Evolutionary conservation across 768 basidiomycete species (phyloP).

Genomic region (Hericium alpestre): DNA sequence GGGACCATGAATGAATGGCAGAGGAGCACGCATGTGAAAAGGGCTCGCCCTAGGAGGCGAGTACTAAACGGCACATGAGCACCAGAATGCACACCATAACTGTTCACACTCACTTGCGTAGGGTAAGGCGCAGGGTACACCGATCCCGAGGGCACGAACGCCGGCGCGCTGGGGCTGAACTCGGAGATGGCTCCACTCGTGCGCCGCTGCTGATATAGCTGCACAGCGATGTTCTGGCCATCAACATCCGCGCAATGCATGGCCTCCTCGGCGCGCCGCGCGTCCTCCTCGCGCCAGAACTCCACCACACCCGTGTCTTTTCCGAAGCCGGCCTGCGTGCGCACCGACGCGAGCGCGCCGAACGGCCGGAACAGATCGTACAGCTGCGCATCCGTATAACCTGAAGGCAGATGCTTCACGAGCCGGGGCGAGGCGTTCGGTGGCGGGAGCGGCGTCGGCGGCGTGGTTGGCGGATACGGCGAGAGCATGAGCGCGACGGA

Average conservation of each 20-base stretch:
- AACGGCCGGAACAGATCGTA: slow-evolving; percentile 81
- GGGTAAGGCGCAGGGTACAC: slow-evolving; percentile 43
- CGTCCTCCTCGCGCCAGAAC: slow-evolving; percentile 84
- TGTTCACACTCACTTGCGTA: slow-evolving; percentile 34
- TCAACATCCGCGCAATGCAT: slow-evolving; percentile 79
- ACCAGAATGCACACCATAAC: background rate
- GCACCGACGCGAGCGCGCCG: slow-evolving; percentile 73
- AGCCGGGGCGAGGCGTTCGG: slow-evolving; percentile 71
- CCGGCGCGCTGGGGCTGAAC: slow-evolving; percentile 63
- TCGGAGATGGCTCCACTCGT: slow-evolving; percentile 44
- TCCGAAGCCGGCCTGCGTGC: slow-evolving; percentile 65
- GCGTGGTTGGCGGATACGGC: slow-evolving; percentile 72
- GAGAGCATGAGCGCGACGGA: slow-evolving; percentile 60
- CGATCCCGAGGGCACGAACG: slow-evolving; percentile 67
- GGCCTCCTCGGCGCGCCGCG: slow-evolving; percentile 63
- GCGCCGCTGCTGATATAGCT: slow-evolving; percentile 60
- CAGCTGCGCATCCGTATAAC: slow-evolving; percentile 58
- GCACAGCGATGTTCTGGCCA: slow-evolving; percentile 77
- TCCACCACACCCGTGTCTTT: slow-evolving; percentile 71
- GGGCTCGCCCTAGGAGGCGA: slow-evolving; percentile 53
- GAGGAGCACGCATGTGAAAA: slow-evolving; percentile 29
- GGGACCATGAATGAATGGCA: slow-evolving; percentile 71
- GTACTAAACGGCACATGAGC: slow-evolving; percentile 32
- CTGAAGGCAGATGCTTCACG: slow-evolving; percentile 71
- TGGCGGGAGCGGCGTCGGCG: slow-evolving; percentile 64